These are phyloP conservation scores for Alternaria atra DNA, from an alignment of 2,329 filamentous ascomycete genomes.

Conservation along the genomic window DNA sequence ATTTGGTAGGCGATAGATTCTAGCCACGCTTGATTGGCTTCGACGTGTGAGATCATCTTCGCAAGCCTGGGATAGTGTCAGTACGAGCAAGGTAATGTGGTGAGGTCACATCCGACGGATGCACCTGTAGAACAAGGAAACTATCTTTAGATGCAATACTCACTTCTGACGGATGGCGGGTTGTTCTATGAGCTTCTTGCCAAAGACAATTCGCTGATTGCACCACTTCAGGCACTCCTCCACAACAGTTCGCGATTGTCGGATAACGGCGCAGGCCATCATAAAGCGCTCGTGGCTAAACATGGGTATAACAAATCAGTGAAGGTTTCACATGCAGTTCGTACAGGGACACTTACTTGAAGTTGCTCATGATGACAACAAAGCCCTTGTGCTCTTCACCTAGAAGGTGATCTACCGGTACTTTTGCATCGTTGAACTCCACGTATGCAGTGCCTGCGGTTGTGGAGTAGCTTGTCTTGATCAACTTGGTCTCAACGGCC, in stretches of 20 bases:
- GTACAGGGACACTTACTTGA: conserved; percentile 61
- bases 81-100: neutral
- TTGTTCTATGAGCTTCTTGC: conserved; percentile 82
- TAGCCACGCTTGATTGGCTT: conserved; percentile 86
- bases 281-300: conserved; percentile 75
- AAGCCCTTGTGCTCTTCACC: conserved; percentile 88
- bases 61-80: conserved; percentile 66
- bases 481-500: conserved; percentile 77
- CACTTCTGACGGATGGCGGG: conserved; percentile 83
- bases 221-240: conserved; percentile 90
- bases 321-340: too few species aligned
- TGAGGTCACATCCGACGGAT: conserved; percentile 9
- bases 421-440: conserved; percentile 87
- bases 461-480: conserved; percentile 84
- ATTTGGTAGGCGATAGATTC: conserved; percentile 88
- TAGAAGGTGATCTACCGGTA: conserved; percentile 78
- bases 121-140: neutral
- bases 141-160: conserved; percentile 30
- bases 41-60: conserved; percentile 83
- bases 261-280: conserved; percentile 73
- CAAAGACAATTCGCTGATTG: conserved; percentile 85
- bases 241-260: conserved; percentile 72
- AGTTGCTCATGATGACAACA: conserved; percentile 83
- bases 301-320: too few species aligned
- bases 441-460: conserved; percentile 81